phyloP scores from a whole-genome alignment of 352 stramenopile species.

The Phytophthora chlamydospora region DNA sequence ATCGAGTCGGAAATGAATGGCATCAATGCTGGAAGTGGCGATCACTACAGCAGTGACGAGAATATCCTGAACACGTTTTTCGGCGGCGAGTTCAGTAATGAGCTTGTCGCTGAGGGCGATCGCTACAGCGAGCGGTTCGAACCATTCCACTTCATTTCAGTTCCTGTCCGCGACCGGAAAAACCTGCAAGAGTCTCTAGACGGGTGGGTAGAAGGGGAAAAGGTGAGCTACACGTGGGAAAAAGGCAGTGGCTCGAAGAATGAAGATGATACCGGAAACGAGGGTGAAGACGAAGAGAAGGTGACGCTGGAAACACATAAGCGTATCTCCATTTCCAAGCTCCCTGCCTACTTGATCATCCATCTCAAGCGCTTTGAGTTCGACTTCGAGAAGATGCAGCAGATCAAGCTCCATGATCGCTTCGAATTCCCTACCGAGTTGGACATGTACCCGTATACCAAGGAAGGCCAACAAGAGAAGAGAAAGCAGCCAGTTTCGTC shows the following conservation, averaged over 20 bases:
- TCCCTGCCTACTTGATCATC: slow-evolving; percentile 92
- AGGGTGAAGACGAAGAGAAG: slow-evolving; percentile 54
- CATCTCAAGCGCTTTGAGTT: slow-evolving; percentile 97
- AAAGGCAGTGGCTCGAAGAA: slow-evolving; percentile 32
- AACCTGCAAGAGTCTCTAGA: slow-evolving; percentile 88
- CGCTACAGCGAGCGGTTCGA: slow-evolving; percentile 90
- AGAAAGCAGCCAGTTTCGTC: slow-evolving; percentile 39
- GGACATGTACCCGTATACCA: slow-evolving; percentile 91
- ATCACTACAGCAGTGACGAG: slow-evolving; percentile 57
- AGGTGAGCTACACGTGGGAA: slow-evolving; percentile 92
- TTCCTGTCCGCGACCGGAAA: slow-evolving; percentile 88
- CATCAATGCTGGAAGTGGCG: slow-evolving; percentile 37
- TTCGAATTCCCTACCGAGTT: slow-evolving; percentile 93
- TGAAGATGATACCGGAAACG: slow-evolving; percentile 27
- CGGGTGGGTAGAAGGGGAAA: slow-evolving; percentile 90
- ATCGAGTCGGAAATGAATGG: slow-evolving; percentile 92
- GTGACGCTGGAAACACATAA: slow-evolving; percentile 91
- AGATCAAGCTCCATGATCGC: slow-evolving; percentile 93
- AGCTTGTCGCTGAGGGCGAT: slow-evolving; percentile 88
- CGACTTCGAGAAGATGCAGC: slow-evolving; percentile 94
- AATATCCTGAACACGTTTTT: slow-evolving; percentile 89
- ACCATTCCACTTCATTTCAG: slow-evolving; percentile 92
- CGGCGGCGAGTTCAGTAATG: slow-evolving; percentile 92
- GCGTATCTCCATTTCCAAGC: slow-evolving; percentile 87
- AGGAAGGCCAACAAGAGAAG: slow-evolving; percentile 81